Evolutionary conservation across 345 rosid species (phyloP), one percentile per base, ranked within the genome.

Genomic region (Pelargonium nanum): DNA sequence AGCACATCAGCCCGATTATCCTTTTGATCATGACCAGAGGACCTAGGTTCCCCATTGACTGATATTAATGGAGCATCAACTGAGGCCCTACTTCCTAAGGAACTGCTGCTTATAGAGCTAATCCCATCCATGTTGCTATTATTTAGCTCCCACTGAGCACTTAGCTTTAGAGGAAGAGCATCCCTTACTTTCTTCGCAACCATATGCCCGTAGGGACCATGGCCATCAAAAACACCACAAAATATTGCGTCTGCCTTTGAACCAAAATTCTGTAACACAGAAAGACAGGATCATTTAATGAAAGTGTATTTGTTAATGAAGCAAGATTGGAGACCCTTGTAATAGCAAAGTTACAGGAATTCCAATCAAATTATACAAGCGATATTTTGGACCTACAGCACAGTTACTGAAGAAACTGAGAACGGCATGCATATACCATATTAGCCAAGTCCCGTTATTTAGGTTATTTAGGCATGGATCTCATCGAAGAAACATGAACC

Each of bases 201-300:
- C 62, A 32, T 59, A 34, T 59, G 62, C 24, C 62, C 62, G 9
- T 32, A 19, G 7, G 62, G 62, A 13, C 62, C 62, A 20, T 59
- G 66, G 51, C 66, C 66, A 26, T 63, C 66, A 63, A 63, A 63
- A 26, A 63, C 58, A 53, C 66, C 66, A 28, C 66, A 63, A 12
- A 63, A 63, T 1, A 54, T 19, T 28, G 58, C 12, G 15, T 63
- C 66, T 53, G n/a, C 58, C 16, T 53, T 63, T 16, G 58, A 34
- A 21, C 66, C 51, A 26, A 53, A 63, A 54, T 40, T 40, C 32
- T 28, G 32, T 7, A 28, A 28, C 32, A 7, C 32, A 28, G 7
- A 28, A 28, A 2, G 3, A 28, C 3, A 28, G 7, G 4, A 28
- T 2, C 3, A 3, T 28, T 28, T 28, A 22, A n/a, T 26, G 16